Conservation (phyloP, 352 stramenopile genomes). For the Phytopythium mirpurense region DNA sequence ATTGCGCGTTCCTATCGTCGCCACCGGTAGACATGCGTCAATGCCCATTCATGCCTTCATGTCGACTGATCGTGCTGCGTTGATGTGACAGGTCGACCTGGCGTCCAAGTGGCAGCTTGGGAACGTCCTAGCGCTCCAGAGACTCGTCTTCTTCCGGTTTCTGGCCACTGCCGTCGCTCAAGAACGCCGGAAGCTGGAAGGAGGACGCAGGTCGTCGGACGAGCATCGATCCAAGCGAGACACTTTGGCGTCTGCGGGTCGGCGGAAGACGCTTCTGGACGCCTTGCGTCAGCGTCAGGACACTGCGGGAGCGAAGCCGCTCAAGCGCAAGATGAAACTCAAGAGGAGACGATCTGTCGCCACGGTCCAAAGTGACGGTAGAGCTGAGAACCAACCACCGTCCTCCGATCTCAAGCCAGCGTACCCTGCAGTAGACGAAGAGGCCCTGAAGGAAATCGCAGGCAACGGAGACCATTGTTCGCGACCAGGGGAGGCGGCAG, state of each 20-base stretch:
- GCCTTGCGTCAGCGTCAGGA: not conserved
- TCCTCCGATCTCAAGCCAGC: not conserved
- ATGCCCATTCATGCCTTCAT: not conserved
- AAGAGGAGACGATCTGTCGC: not conserved
- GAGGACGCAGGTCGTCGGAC: not conserved
- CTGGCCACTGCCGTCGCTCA: constrained; percentile 30
- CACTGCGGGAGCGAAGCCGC: not conserved
- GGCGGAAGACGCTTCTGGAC: not conserved
- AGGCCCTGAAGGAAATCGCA: not conserved
- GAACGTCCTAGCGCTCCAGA: constrained; percentile 44
- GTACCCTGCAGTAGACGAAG: not conserved
- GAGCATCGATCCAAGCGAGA: constrained; percentile 6
- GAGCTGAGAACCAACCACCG: not conserved
- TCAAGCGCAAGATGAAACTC: constrained; percentile 3
- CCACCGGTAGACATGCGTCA: constrained; percentile 23
- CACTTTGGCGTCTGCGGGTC: constrained; percentile 2
- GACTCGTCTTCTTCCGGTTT: constrained; percentile 53
- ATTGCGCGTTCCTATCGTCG: constrained; percentile 16
- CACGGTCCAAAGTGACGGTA: not conserved
- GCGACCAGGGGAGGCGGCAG: not conserved
- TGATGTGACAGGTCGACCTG: constrained; percentile 33
- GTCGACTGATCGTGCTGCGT: too few species aligned
- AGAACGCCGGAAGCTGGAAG: constrained; percentile 10
- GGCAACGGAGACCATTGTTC: not conserved
- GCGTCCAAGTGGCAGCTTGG: constrained; percentile 26